phyloP scores from a whole-genome alignment of 768 basidiomycete species.

The Boletus speciosus region DNA sequence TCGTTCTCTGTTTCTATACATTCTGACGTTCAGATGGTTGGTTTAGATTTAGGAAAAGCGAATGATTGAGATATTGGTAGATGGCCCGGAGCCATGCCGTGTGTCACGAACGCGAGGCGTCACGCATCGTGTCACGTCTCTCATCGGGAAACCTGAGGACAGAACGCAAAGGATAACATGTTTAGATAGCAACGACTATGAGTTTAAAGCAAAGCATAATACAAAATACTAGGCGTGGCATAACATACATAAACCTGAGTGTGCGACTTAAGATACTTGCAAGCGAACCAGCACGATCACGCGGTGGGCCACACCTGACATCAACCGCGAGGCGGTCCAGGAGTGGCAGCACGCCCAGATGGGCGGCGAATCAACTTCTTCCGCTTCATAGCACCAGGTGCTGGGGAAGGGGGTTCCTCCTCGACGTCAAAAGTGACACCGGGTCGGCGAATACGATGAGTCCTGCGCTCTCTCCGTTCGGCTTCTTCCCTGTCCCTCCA shows the following conservation, averaged over 20 bases:
- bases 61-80: background rate
- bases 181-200: constrained; percentile 19
- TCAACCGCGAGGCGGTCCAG: constrained; percentile 24
- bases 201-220: constrained; percentile 11
- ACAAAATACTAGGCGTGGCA: constrained; percentile 27
- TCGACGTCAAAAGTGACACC: constrained; percentile 65
- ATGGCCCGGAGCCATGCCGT: too few relatives aligned
- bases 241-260: constrained; percentile 29
- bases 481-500: constrained; percentile 70
- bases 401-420: constrained; percentile 48
- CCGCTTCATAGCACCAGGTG: constrained; percentile 21
- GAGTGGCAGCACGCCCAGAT: constrained; percentile 26
- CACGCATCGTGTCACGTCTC: constrained; percentile 24
- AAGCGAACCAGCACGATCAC: constrained; percentile 1
- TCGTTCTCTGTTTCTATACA: constrained; percentile 22
- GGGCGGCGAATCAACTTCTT: constrained; percentile 30
- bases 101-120: constrained; percentile 23
- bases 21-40: background rate
- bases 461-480: constrained; percentile 38
- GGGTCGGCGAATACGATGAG: constrained; percentile 46
- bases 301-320: background rate
- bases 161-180: background rate
- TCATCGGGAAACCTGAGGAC: background rate
- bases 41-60: background rate
- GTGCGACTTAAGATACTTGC: constrained; percentile 24